Evolutionary conservation across 1,284 basidiomycete species (phyloP), one percentile per base, ranked within the genome.

Genomic region (Cryptococcus deneoformans): DNA sequence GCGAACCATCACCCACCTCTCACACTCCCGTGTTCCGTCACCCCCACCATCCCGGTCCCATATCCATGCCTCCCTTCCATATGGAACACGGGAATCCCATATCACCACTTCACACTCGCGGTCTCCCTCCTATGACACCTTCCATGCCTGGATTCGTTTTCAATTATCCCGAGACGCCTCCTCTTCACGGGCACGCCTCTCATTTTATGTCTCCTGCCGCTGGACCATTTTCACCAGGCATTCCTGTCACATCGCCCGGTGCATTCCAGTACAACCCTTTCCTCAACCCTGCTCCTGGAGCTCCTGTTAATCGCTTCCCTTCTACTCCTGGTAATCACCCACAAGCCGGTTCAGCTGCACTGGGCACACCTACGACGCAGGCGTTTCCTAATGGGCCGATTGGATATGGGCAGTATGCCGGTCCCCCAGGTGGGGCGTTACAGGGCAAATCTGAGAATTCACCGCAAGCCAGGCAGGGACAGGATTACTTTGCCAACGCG

Each of bases 81-180:
- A 53, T 72, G 40, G 63, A 66, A 35, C 6, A 64, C 35, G 55
- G 58, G 11, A 75, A 72, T 55, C 69, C 72, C 1, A 57, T 75
- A 5, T 72, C 67, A 9, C 76, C 76, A 0, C 51, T 76, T n/a
- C 72, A 73, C 37, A 70, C 64, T 0, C 58, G 77, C 12, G 70
- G 68, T 16, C 62, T 79, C 35, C 75, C 78, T 9, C 73, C 77
- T 5, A 77, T 79, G 77, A 79, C 78, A 4, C 78, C 78, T 6
- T 73, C 70, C 3, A 79, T 79, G 78, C 78, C 78, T 4, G 73
- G 77, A 10, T 79, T 77, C 56, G 73, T 76, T 5, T 78, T 79
- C 64, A 72, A 76, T 50, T 75, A 72, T 48, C 77, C 77, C 2
- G 70, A 74, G 35, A 79, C 78, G 1, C 78, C 78, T 6, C 73